Conservation (phyloP, 192 early-diverging fungal genomes). For the Coemansia sp. region DNA sequence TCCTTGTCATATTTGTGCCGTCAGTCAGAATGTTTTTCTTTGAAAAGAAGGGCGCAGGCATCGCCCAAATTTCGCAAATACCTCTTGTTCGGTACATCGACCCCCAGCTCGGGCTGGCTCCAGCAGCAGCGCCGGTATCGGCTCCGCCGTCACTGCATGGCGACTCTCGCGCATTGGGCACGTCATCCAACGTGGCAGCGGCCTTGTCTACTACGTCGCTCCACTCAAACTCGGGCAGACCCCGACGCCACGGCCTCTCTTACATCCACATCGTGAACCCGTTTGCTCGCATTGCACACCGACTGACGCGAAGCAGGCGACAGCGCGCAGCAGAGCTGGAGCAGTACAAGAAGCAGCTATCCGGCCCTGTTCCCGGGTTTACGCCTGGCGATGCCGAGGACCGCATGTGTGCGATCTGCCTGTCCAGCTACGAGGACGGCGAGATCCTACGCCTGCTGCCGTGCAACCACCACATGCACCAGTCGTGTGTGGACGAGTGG, state of each 20-base stretch:
- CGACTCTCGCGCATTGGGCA: background rate
- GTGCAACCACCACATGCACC: constrained; percentile 82
- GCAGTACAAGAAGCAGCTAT: constrained; percentile 44
- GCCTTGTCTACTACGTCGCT: constrained; percentile 38
- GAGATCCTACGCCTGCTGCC: constrained; percentile 70
- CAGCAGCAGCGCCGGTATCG: constrained; percentile 3
- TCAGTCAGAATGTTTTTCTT: constrained; percentile 63
- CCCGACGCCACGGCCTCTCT: constrained; percentile 24
- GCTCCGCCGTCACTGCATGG: constrained; percentile 42
- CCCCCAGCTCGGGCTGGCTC: constrained; percentile 3
- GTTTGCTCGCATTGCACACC: constrained; percentile 46
- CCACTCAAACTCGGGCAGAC: constrained; percentile 9
- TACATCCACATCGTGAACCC: constrained; percentile 37
- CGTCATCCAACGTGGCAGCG: constrained; percentile 5
- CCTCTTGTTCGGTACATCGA: constrained; percentile 63
- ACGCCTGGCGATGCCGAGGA: constrained; percentile 62
- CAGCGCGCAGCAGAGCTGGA: constrained; percentile 43
- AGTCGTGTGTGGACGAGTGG: constrained; percentile 81
- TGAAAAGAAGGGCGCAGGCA: constrained; percentile 63
- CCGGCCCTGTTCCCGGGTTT: constrained; percentile 45
- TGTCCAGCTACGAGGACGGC: constrained; percentile 72
- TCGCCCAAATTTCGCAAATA: constrained; percentile 65
- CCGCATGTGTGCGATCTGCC: constrained; percentile 75
- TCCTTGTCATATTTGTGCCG: constrained; percentile 58
- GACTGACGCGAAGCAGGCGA: constrained; percentile 38